These are phyloP conservation scores for Viola pubescens DNA, from an alignment of 441 rosid species.

Conservation along the genomic window DNA sequence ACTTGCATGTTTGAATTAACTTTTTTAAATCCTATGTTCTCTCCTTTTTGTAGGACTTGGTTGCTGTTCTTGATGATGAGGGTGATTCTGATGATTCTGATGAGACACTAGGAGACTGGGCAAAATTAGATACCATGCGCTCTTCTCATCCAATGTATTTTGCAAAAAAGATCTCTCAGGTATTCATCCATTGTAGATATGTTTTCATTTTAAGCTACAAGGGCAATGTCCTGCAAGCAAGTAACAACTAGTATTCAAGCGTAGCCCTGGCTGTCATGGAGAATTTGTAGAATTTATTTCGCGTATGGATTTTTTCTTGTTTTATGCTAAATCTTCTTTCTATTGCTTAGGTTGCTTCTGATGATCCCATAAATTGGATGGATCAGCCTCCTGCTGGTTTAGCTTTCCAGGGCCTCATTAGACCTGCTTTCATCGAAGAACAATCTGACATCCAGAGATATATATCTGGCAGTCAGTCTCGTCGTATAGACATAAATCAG, in stretches of 20 bases:
- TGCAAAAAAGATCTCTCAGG: slow-evolving; percentile 79
- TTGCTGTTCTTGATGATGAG: slow-evolving; percentile 55
- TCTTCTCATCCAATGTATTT: slow-evolving; percentile 91
- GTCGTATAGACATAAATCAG: slow-evolving; percentile 23
- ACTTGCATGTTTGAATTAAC: slow-evolving; percentile 3
- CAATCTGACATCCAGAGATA: slow-evolving; percentile 60
- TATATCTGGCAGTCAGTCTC: slow-evolving; percentile 33
- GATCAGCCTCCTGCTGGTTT: slow-evolving; percentile 83
- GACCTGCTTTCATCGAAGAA: slow-evolving; percentile 67
- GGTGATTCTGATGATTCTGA: slow-evolving; percentile 52
- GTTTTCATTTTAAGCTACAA: too few relatives aligned
- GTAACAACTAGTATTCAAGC: too few relatives aligned
- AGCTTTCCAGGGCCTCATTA: slow-evolving; percentile 75
- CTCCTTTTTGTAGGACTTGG: slow-evolving; percentile 52
- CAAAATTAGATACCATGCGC: slow-evolving; percentile 82
- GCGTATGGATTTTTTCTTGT: slow-evolving; percentile 7
- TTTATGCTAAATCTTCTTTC: slow-evolving; percentile 11
- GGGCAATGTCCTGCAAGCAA: too few relatives aligned
- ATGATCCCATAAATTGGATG: slow-evolving; percentile 83
- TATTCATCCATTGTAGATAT: slow-evolving; percentile 17
- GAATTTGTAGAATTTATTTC: not conserved
- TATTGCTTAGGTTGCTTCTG: slow-evolving; percentile 59
- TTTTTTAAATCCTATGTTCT: slow-evolving; percentile 5
- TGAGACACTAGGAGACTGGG: slow-evolving; percentile 79
- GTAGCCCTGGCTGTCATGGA: not conserved